A percentile compares a stretch with the other conserved stretches of the same genome.
Evolutionary conservation across 1,139 yeast species (phyloP).

Genomic region (Debaryomyces sp.): DNA sequence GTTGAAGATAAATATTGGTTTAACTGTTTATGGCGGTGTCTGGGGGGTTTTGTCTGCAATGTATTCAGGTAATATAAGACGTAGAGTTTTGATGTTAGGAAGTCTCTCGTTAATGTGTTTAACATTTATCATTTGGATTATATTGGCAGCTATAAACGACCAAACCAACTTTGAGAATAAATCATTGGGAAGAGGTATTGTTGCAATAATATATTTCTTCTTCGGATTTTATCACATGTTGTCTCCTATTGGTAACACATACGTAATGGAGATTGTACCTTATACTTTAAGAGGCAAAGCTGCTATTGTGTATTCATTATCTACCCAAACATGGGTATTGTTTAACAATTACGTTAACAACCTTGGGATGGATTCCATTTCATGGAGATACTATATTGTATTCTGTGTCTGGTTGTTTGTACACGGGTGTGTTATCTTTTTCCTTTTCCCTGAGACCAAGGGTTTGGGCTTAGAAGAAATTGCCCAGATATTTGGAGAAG

Average conservation of each 20-base stretch:
- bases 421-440: constrained; percentile 11
- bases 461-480: constrained; percentile 16
- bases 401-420: constrained; percentile 13
- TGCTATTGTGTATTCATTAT: constrained; percentile 13
- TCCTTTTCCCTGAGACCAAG: constrained; percentile 14
- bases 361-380: constrained; percentile 16
- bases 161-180: constrained; percentile 23
- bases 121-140: constrained; percentile 35
- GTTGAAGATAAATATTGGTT: constrained; percentile 12
- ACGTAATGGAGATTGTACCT: constrained; percentile 36
- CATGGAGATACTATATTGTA: constrained; percentile 20
- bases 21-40: constrained; percentile 15
- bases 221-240: constrained; percentile 31
- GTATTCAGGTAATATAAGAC: constrained; percentile 6
- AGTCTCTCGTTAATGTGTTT: constrained; percentile 23
- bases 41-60: constrained; percentile 21
- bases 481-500: constrained; percentile 14
- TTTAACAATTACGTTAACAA: constrained; percentile 14
- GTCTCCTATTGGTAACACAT: constrained; percentile 26
- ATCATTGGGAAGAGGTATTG: constrained; percentile 29
- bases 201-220: constrained; percentile 39
- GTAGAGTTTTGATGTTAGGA: constrained; percentile 13
- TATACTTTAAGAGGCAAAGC: constrained; percentile 18
- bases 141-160: constrained; percentile 29
- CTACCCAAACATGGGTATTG: background rate